phyloP scores from a whole-genome alignment of 164 flowering plant species.

The grape (Vitis vinifera) region DNA sequence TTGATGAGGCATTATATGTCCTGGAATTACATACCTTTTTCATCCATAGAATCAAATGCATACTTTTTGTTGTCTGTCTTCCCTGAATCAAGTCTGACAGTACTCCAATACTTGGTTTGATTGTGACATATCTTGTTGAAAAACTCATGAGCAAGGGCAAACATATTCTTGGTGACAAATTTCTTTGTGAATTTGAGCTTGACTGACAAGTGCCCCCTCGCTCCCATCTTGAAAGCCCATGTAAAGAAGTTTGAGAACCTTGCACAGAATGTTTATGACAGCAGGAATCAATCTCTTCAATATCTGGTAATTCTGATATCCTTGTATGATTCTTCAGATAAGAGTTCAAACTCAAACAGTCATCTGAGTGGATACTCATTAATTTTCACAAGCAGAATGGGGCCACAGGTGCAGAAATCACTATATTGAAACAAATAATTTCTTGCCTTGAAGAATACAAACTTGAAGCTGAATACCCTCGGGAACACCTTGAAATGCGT shows the following conservation, averaged over 20 bases:
- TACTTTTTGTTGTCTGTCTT: neutral
- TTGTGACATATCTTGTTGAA: conserved; percentile 52
- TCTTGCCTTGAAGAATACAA: conserved; percentile 51
- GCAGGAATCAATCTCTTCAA: conserved; percentile 37
- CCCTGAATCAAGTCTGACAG: conserved; percentile 3
- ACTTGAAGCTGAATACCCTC: conserved; percentile 49
- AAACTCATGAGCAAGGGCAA: conserved; percentile 50
- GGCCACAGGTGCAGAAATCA: conserved; percentile 45
- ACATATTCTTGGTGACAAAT: conserved; percentile 59
- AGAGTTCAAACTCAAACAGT: neutral
- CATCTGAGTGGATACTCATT: neutral
- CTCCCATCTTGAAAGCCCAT: conserved; percentile 47
- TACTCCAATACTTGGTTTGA: conserved; percentile 1
- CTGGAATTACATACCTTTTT: too few species aligned
- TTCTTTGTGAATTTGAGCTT: conserved; percentile 51
- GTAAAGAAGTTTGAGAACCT: conserved; percentile 41
- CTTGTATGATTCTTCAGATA: neutral
- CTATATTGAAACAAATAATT: conserved; percentile 42
- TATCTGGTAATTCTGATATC: conserved; percentile 38
- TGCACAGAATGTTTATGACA: conserved; percentile 33
- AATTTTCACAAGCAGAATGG: conserved; percentile 46
- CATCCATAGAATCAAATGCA: neutral
- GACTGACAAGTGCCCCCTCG: conserved; percentile 65
- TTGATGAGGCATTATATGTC: too few species aligned
- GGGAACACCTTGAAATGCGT: conserved; percentile 36